Conservation (phyloP, 106 monocot species). For the Phalaenopsis aphrodite region DNA sequence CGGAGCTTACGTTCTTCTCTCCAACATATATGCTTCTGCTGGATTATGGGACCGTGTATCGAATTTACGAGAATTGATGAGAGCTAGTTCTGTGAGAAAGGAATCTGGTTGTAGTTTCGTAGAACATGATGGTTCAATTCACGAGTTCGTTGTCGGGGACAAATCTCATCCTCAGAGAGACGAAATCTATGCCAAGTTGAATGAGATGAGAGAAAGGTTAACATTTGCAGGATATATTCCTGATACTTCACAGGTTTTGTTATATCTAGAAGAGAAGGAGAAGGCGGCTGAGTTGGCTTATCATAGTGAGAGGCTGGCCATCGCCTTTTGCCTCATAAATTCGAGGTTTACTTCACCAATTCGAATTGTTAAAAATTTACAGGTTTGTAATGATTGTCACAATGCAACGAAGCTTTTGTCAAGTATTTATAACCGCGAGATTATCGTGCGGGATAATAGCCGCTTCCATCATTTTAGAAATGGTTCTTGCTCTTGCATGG, state of each 20-base stretch:
- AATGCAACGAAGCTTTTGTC: constrained; percentile 17
- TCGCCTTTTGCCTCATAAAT: constrained; percentile 36
- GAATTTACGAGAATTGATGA: constrained; percentile 10
- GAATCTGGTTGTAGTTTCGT: constrained; percentile 10
- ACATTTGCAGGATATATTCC: constrained; percentile 19
- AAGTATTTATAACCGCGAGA: constrained; percentile 13
- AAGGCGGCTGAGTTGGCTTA: constrained; percentile 30
- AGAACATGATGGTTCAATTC: constrained; percentile 13
- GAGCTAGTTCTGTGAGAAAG: constrained; percentile 11
- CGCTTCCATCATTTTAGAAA: constrained; percentile 4
- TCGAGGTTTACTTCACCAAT: constrained; percentile 9
- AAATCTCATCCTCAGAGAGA: constrained; percentile 30
- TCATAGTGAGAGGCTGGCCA: constrained; percentile 42
- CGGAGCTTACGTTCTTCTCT: constrained; percentile 14
- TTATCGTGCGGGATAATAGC: constrained; percentile 30
- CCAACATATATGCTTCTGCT: constrained; percentile 19
- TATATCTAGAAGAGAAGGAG: constrained; percentile 20
- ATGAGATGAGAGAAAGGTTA: constrained; percentile 9
- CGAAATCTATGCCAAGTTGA: constrained; percentile 24
- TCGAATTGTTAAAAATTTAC: constrained; percentile 32
- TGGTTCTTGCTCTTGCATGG: constrained; percentile 1
- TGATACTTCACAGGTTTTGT: constrained; percentile 29
- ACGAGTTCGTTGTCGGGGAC: constrained; percentile 42
- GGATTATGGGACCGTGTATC: constrained; percentile 16
- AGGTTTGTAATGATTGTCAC: constrained; percentile 29